phyloP scores from a whole-genome alignment of 306 rosid species.

The Lupinus albus region DNA sequence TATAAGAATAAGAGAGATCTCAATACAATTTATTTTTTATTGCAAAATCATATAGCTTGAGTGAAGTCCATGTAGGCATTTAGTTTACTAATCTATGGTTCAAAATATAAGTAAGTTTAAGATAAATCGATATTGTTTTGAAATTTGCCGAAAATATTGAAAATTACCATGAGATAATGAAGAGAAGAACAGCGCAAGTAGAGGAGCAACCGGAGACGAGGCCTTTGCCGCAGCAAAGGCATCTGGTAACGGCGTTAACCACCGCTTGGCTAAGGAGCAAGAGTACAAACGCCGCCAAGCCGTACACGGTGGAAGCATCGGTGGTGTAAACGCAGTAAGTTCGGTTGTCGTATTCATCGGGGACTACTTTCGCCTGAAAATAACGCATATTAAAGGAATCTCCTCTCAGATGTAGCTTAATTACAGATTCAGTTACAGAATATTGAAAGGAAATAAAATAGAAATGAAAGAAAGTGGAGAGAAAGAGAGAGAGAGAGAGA shows the following conservation, averaged over 20 bases:
- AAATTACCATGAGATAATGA: conserved; percentile 72
- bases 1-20: no score
- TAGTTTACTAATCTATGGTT: background rate
- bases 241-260: conserved; percentile 75
- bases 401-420: background rate
- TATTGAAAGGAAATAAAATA: background rate
- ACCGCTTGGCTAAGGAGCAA: conserved; percentile 68
- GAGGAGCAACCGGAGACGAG: conserved; percentile 65
- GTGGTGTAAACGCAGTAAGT: conserved; percentile 71
- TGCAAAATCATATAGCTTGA: no score
- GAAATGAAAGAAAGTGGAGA: background rate
- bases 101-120: background rate
- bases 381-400: background rate
- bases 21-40: no score
- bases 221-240: conserved; percentile 93
- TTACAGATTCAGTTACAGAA: background rate
- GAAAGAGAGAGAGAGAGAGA: background rate
- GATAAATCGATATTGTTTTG: background rate
- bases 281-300: conserved; percentile 68
- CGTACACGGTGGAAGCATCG: conserved; percentile 93
- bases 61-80: no score
- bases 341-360: conserved; percentile 75
- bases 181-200: conserved; percentile 69
- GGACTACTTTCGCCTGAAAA: conserved; percentile 61
- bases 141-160: no score